Base-by-base conservation (phyloP, 1,139 yeast species). In the Yamadazyma pseudoaaseri region DNA sequence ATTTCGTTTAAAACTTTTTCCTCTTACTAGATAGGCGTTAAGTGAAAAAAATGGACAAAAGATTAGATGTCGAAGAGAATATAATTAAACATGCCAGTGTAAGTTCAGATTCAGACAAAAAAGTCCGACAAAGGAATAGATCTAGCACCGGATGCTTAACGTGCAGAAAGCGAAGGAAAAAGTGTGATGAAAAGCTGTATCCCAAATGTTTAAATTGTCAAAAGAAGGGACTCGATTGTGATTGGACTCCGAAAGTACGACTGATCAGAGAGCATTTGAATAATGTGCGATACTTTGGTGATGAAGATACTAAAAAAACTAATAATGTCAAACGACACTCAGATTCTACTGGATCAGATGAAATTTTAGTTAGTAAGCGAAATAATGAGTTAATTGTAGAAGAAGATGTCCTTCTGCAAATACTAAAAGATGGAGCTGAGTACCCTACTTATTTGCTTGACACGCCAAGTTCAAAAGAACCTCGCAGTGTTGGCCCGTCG, bases 131-230 rank as follows among this genome's bases (percentile, higher is more conserved):
- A 7, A 30, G 47, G 10, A 22, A 50, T 5, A 44, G 71, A 40
- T 62, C 69, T 9, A 50, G 65, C 23, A 60, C 63, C 3, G 72
- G 72, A n/a, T 65, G 72, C 35, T 47, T 58, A 22, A 63, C 71
- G 5, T 65, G 72, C 41, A 58, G 70, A 20, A 51, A 49, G 38
- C 56, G 67, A n/a, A 60, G 58, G 47, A 65, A 60, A 50, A 65
- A 64, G 43, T 65, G 72, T 47, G 72, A 65, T 48, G 72, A 65
- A 46, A 42, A 44, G 16, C 57, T 55, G 52, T 65, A 56, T 37
- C 71, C 71, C 4, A 37, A 35, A 5, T 65, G 72, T 47, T 46
- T 46, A 22, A 60, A 59, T 37, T 65, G 71, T 43, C 41, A 45
- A 29, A 28, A 31, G 9, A 60, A 55, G 36, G 37, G 42, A 16